These are phyloP conservation scores for Zymoseptoria pseudotritici DNA, from an alignment of 2,329 filamentous ascomycete species.

Conservation along the genomic window DNA sequence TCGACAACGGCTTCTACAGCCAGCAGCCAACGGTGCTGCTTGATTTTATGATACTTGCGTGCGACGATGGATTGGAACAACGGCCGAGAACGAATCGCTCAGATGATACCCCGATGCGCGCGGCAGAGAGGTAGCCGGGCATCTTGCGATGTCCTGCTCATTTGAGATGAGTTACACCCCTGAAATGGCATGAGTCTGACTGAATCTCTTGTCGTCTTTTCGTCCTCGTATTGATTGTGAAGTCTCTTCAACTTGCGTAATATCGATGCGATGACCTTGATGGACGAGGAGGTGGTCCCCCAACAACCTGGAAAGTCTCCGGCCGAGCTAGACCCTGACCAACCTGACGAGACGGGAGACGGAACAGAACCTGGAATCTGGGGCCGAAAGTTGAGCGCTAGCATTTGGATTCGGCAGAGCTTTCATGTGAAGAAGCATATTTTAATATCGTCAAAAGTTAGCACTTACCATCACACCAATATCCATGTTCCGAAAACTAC, in stretches of 20 bases:
- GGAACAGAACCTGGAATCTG: no score
- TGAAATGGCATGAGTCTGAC: background rate
- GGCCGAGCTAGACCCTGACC: no score
- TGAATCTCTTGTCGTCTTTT: background rate
- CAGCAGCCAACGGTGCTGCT: background rate
- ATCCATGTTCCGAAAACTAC: background rate
- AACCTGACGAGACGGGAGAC: no score
- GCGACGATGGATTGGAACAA: background rate
- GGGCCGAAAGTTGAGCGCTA: no score
- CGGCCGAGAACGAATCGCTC: background rate
- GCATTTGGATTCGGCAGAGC: background rate
- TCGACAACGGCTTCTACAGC: background rate
- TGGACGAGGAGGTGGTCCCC: background rate
- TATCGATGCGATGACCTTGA: background rate
- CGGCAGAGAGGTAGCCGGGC: background rate
- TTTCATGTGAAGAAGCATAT: background rate
- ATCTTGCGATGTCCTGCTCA: background rate
- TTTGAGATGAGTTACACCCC: background rate
- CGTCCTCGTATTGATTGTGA: background rate
- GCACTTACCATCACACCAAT: background rate
- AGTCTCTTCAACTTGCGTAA: background rate
- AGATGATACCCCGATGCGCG: slow-evolving; percentile 1
- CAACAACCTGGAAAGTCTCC: no score
- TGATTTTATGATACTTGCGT: background rate
- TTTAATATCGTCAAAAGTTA: background rate